A percentile compares a stretch with the other conserved stretches of the same genome.
Conservation (phyloP, 768 basidiomycete species). For the Mycena rosella region DNA sequence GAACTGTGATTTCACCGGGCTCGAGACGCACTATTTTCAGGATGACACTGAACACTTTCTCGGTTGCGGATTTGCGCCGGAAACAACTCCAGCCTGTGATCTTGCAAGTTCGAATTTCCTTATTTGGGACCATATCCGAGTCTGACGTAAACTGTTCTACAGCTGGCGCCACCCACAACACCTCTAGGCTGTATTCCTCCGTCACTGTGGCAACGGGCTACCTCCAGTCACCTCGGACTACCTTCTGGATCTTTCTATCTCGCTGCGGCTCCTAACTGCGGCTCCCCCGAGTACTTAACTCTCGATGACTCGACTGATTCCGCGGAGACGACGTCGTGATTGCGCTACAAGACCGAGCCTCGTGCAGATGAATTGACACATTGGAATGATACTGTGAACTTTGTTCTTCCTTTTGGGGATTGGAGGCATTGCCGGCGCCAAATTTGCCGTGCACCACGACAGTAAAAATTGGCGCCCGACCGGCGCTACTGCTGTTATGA, state of each 20-base stretch:
- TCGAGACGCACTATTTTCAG: no score
- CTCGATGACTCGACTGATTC: constrained; percentile 26
- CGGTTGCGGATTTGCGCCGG: no score
- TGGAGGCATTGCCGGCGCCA: neutral
- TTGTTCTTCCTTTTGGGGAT: neutral
- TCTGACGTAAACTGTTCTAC: no score
- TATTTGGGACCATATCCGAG: no score
- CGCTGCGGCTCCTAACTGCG: constrained; percentile 29
- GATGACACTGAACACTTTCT: no score
- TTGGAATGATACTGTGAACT: constrained; percentile 20
- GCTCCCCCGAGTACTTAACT: neutral
- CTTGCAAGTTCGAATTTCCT: no score
- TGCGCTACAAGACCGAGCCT: constrained; percentile 23
- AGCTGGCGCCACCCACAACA: no score
- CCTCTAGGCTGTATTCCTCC: no score
- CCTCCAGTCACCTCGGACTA: no score
- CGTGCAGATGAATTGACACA: constrained; percentile 28
- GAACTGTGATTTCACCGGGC: no score
- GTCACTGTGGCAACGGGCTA: no score
- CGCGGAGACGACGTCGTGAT: constrained; percentile 9
- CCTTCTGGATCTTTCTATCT: neutral
- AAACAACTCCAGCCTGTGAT: no score
- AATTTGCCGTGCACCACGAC: constrained; percentile 3
- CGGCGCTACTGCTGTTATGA: constrained; percentile 19
- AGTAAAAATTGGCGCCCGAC: constrained; percentile 6